Evolutionary conservation across 495 filamentous ascomycete genomes (phyloP), one percentile per base, ranked within the genome.

Genomic region (Parmelia sp.): DNA sequence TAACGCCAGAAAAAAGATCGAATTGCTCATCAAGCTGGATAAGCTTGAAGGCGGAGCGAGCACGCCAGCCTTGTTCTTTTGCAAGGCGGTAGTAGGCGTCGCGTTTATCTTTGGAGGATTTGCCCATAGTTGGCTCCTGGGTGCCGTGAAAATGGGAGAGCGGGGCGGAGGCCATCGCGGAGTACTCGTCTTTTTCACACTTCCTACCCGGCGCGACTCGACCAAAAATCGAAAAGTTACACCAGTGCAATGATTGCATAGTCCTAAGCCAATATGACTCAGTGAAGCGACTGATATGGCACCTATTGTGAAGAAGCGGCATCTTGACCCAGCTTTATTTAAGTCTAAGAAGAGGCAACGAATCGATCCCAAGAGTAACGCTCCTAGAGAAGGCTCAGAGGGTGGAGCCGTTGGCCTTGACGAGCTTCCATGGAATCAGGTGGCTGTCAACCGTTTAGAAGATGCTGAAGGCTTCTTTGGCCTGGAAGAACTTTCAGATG

Each of bases 41-140:
- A 49, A 98, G 83, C 72, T 98, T 98, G 85, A 95, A 98, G 39
- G 94, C 94, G 63, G 89, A 93, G 58, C 94, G 88, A 21, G 94
- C 94, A 33, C 94, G 90, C 92, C 92, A 98, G 64, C 94, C 93
- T 82, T 97, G 92, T 71, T 98, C 94, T 77, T 98, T 98, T 6
- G 94, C 94, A 11, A 98, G 87, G 36, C 94, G 86, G 73, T 98
- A 98, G 76, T 98, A 98, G 60, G 91, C 90, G 73, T 98, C 94
- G 57, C 94, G 89, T 79, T 98, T 98, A 71, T 98, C 94, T 77
- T 98, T 98, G 42, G 92, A 96, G 1, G 94, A 96, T 74, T 97
- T 97, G 3, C 94, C 94, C 94, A 98, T n/a, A n/a, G n/a, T 98
- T 11, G 27, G 15, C n/a, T n/a, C n/a, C n/a, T 4, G 11, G 29